Conservation (phyloP, 805 yeast species). For the Kodamaea kaohsiungensis region DNA sequence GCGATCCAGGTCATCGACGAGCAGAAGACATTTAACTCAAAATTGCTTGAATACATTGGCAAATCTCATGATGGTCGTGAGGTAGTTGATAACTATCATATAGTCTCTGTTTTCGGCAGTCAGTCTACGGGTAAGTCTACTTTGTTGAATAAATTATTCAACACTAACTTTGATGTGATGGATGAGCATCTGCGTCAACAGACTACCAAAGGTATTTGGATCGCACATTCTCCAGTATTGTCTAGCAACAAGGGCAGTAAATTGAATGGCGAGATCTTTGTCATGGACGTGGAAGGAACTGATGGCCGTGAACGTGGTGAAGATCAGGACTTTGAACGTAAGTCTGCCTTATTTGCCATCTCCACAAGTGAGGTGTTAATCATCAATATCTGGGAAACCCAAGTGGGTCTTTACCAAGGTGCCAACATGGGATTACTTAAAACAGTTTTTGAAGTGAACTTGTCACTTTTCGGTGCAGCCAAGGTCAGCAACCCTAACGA, state of each 20-base stretch:
- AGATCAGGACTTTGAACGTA: constrained; percentile 97
- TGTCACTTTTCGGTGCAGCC: constrained; percentile 75
- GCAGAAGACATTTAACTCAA: constrained; percentile 50
- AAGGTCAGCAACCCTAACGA: constrained; percentile 44
- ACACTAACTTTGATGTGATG: constrained; percentile 91
- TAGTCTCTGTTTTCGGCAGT: constrained; percentile 94
- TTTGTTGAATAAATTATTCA: constrained; percentile 78
- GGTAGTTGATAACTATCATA: constrained; percentile 68
- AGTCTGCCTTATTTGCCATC: constrained; percentile 92
- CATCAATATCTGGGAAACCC: constrained; percentile 95
- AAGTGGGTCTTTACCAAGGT: constrained; percentile 95
- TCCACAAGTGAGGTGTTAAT: constrained; percentile 89
- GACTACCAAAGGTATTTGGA: constrained; percentile 59
- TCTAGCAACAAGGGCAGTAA: constrained; percentile 19
- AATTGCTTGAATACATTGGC: constrained; percentile 36
- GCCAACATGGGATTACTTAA: constrained; percentile 94
- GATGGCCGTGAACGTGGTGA: constrained; percentile 98
- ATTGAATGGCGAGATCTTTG: constrained; percentile 51
- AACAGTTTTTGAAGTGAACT: constrained; percentile 94
- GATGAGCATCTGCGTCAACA: constrained; percentile 83
- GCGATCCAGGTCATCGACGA: constrained; percentile 68
- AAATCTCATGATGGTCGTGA: constrained; percentile 28
- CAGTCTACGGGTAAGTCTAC: constrained; percentile 98
- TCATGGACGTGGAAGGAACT: constrained; percentile 98
- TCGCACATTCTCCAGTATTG: constrained; percentile 40